phyloP scores from a whole-genome alignment of 768 basidiomycete genomes.

The Naganishia friedmannii region DNA sequence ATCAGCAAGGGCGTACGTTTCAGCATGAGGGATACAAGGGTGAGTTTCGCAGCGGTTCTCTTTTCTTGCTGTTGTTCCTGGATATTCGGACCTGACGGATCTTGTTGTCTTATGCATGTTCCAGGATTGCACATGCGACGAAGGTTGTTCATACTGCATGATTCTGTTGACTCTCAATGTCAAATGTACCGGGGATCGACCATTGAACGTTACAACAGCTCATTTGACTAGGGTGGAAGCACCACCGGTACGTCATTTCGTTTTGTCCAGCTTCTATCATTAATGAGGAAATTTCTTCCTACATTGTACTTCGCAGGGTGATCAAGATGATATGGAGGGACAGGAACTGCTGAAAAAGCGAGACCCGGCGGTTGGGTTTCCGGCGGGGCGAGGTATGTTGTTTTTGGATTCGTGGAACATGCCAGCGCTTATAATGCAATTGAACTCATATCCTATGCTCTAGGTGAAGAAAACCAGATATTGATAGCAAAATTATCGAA shows the following conservation, averaged over 20 bases:
- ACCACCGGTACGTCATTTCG: slow-evolving; percentile 6
- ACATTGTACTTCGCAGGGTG: slow-evolving; percentile 6
- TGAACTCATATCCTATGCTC: neutral
- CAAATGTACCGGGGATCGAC: slow-evolving; percentile 64
- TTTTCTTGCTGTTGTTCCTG: slow-evolving; percentile 51
- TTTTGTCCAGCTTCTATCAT: neutral
- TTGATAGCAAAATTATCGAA: slow-evolving; percentile 87
- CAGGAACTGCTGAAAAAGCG: slow-evolving; percentile 71
- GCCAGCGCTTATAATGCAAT: neutral
- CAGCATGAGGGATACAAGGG: slow-evolving; percentile 61
- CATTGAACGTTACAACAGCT: slow-evolving; percentile 82
- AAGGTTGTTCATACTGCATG: slow-evolving; percentile 80
- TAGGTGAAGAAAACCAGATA: slow-evolving; percentile 60
- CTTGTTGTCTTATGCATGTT: neutral
- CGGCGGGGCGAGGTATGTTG: slow-evolving; percentile 74
- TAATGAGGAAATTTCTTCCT: neutral
- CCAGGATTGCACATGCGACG: slow-evolving; percentile 87
- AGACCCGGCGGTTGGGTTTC: slow-evolving; percentile 70
- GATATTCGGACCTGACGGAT: slow-evolving; percentile 17
- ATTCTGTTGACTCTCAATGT: slow-evolving; percentile 77
- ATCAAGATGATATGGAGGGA: slow-evolving; percentile 53
- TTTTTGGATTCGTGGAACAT: neutral
- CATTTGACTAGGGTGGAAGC: slow-evolving; percentile 57
- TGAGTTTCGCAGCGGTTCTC: slow-evolving; percentile 57
- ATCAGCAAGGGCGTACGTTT: slow-evolving; percentile 83